phyloP scores from a whole-genome alignment of 78 protist species.

The Speleostelium caveatum region DNA sequence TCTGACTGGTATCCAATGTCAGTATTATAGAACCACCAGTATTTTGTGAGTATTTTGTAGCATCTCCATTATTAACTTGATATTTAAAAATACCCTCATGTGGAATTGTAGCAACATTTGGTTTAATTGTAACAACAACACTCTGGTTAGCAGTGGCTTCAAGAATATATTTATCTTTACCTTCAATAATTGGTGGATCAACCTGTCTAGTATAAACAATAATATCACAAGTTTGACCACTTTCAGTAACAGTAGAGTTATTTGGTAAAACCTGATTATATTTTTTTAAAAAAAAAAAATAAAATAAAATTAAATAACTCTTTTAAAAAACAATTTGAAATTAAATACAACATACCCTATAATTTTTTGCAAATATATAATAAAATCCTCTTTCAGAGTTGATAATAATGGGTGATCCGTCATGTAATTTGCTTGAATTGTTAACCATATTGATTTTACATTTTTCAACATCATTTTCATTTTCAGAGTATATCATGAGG shows the following conservation, averaged over 20 bases:
- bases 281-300: too few species aligned
- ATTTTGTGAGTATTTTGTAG: constrained; percentile 1
- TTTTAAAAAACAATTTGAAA: too few species aligned
- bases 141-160: too few species aligned
- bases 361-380: background rate
- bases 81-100: constrained; percentile 1
- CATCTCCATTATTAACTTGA: constrained; percentile 15
- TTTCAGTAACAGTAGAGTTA: background rate
- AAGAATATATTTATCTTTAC: constrained; percentile 1
- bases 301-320: too few species aligned
- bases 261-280: background rate
- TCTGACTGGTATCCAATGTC: background rate
- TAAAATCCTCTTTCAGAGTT: background rate
- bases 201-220: constrained; percentile 17
- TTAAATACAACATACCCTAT: background rate
- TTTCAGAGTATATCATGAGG: background rate
- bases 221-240: constrained; percentile 1
- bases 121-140: background rate
- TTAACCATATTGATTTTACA: background rate
- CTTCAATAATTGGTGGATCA: constrained; percentile 14
- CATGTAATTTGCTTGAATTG: background rate
- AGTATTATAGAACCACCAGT: background rate
- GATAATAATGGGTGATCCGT: background rate
- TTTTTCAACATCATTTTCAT: background rate
- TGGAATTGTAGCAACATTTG: background rate